These are phyloP conservation scores for Mycena chlorophos DNA, from an alignment of 768 basidiomycete species.

Conservation along the genomic window DNA sequence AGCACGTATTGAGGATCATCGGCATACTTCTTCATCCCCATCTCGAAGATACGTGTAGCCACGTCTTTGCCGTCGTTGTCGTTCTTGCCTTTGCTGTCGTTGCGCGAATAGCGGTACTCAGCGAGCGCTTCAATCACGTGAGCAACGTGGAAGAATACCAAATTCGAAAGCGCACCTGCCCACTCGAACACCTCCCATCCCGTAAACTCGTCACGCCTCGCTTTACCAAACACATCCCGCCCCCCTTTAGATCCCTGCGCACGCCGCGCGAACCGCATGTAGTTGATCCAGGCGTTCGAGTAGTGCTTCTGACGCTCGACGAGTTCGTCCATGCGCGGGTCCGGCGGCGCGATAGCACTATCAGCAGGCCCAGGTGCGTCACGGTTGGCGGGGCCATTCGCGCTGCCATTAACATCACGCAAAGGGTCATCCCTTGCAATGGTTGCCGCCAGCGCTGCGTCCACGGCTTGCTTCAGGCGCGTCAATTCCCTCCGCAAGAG, in stretches of 20 bases:
- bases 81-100: slow-evolving; percentile 93
- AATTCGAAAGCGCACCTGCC: slow-evolving; percentile 87
- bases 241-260: slow-evolving; percentile 81
- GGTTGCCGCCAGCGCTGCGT: not conserved
- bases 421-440: not conserved
- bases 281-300: slow-evolving; percentile 81
- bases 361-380: not conserved
- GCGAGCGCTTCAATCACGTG: slow-evolving; percentile 67
- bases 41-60: slow-evolving; percentile 79
- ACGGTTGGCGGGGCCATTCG: too few relatives aligned
- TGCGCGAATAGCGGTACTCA: slow-evolving; percentile 74
- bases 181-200: slow-evolving; percentile 95
- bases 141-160: too few relatives aligned
- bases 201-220: slow-evolving; percentile 74
- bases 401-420: too few relatives aligned
- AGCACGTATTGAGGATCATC: too few relatives aligned
- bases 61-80: slow-evolving; percentile 62
- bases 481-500: slow-evolving; percentile 58
- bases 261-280: slow-evolving; percentile 89
- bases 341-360: not conserved
- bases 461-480: not conserved
- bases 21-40: too few relatives aligned
- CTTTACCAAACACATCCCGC: too few relatives aligned
- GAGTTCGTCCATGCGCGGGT: slow-evolving; percentile 41
- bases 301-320: slow-evolving; percentile 65